These are phyloP conservation scores for Nakataea oryzae DNA, from an alignment of 2,329 filamentous ascomycete genomes.

Conservation along the genomic window DNA sequence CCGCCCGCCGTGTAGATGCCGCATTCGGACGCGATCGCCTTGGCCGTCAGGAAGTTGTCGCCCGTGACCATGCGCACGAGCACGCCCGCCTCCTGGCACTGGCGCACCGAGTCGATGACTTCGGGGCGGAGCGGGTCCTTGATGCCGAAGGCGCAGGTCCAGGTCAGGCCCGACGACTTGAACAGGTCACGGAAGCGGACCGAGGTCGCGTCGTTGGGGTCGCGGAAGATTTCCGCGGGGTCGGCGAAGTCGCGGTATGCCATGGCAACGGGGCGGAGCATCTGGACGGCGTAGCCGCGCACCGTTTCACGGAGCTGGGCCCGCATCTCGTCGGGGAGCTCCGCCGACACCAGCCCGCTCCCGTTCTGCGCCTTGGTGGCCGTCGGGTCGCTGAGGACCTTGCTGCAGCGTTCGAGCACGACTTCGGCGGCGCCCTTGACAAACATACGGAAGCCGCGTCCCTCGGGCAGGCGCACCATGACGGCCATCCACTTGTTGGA, in stretches of 20 bases:
- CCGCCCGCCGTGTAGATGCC: conserved; percentile 40
- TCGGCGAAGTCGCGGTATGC: conserved; percentile 66
- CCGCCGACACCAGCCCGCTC: not conserved
- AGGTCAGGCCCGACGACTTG: conserved; percentile 46
- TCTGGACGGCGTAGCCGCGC: conserved; percentile 11
- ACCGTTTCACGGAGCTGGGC: not conserved
- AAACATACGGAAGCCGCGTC: conserved; percentile 37
- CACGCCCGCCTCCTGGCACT: conserved; percentile 45
- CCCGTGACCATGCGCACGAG: conserved; percentile 54
- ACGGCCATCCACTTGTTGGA: conserved; percentile 58
- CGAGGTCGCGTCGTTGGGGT: conserved; percentile 53
- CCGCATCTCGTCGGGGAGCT: not conserved
- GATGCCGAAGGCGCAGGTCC: conserved; percentile 58
- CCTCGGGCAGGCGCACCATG: conserved; percentile 43
- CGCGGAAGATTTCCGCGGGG: conserved; percentile 29
- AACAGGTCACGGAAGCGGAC: conserved; percentile 44
- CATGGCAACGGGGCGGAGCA: conserved; percentile 44
- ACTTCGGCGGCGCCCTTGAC: conserved; percentile 44
- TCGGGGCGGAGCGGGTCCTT: conserved; percentile 61
- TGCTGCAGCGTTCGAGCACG: conserved; percentile 28
- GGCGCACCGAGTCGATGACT: conserved; percentile 43
- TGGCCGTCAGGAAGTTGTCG: conserved; percentile 48
- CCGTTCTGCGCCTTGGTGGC: not conserved
- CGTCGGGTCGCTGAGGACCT: not conserved
- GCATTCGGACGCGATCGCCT: conserved; percentile 42